Percentiles rank a stretch among this genome's conserved stretches.
These are phyloP conservation scores for Pelargonium cotyledonis DNA, from an alignment of 441 rosid species.

Conservation along the genomic window DNA sequence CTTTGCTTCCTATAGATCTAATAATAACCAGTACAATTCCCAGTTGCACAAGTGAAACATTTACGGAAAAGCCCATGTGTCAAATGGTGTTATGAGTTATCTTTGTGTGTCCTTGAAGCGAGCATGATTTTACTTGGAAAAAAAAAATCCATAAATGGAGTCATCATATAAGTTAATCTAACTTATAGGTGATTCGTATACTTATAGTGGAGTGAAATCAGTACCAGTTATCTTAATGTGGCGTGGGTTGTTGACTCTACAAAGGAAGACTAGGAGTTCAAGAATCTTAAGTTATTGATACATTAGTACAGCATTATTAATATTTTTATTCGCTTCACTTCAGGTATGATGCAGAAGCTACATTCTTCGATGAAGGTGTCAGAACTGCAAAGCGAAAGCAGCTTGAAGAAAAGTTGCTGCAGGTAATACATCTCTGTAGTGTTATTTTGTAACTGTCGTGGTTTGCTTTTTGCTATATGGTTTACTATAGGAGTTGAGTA, in stretches of 20 bases:
- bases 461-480: background rate
- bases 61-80: background rate
- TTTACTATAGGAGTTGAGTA: background rate
- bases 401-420: conserved; percentile 83
- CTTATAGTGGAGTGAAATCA: background rate
- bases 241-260: background rate
- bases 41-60: background rate
- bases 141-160: background rate
- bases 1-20: background rate
- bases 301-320: conserved; percentile 1
- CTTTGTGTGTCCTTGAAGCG: too few species aligned
- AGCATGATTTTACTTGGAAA: too few species aligned
- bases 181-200: background rate
- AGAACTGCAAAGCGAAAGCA: conserved; percentile 75
- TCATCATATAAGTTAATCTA: background rate
- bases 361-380: conserved; percentile 89
- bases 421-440: conserved; percentile 43
- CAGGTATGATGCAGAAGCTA: conserved; percentile 82
- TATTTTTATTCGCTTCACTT: conserved; percentile 13
- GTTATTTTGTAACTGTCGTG: background rate
- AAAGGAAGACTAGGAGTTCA: background rate
- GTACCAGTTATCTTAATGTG: background rate
- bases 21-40: background rate
- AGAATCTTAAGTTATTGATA: background rate
- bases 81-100: too few species aligned